Conservation (phyloP, 495 filamentous ascomycete species). For the Xylaria castorea region DNA sequence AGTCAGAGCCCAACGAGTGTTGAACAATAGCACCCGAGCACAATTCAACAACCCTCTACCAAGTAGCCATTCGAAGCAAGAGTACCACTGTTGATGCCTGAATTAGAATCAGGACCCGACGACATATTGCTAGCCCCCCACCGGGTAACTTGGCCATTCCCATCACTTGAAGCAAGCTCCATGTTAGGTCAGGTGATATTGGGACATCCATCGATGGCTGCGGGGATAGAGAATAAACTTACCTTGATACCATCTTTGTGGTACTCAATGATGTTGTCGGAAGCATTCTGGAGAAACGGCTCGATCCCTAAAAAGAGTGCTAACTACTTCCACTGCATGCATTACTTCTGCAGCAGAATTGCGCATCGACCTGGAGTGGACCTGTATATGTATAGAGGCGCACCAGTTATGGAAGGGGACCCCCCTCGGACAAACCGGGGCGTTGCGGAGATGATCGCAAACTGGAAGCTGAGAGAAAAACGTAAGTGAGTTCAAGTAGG, state of each 20-base stretch:
- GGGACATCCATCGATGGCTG: background rate
- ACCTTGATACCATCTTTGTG: background rate
- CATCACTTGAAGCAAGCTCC: no score
- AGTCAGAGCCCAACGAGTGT: background rate
- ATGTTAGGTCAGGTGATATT: background rate
- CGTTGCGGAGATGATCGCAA: background rate
- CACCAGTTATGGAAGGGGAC: background rate
- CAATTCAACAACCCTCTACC: background rate
- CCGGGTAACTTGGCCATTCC: slow-evolving; percentile 9
- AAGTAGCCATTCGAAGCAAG: background rate
- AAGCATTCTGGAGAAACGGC: background rate
- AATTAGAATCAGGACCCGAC: background rate
- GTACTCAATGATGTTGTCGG: background rate
- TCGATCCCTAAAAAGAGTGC: slow-evolving; percentile 10
- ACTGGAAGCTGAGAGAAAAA: background rate
- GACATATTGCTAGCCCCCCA: background rate
- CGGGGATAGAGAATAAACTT: background rate
- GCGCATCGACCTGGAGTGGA: background rate
- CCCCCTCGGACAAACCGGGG: background rate
- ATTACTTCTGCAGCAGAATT: background rate
- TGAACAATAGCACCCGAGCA: background rate
- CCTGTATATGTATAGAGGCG: no score
- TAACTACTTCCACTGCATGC: background rate
- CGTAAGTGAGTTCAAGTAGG: background rate
- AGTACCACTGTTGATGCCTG: background rate